phyloP scores from a whole-genome alignment of 306 rosid species.

The Trichosanthes truncata region DNA sequence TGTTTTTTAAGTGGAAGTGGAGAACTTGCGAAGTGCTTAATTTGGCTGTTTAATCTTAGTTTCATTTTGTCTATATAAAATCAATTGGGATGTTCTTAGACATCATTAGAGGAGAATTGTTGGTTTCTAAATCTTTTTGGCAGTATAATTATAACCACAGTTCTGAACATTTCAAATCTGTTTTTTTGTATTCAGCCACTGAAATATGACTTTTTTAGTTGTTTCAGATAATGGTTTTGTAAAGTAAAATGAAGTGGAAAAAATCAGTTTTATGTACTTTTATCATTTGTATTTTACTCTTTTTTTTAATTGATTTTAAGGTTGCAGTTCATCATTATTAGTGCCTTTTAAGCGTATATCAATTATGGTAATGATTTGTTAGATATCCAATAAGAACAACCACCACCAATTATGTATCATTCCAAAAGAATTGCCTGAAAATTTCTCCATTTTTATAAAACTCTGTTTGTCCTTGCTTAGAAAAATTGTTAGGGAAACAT shows the following conservation, averaged over 20 bases:
- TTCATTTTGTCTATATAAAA: not conserved
- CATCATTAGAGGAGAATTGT: too few species aligned
- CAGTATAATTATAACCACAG: too few species aligned
- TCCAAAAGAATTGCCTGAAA: not conserved
- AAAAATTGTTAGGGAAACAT: not conserved
- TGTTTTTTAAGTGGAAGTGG: not conserved
- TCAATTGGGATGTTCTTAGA: not conserved
- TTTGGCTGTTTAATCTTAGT: not conserved
- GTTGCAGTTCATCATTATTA: not conserved
- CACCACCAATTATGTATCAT: not conserved
- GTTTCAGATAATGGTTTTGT: not conserved
- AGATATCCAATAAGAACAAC: not conserved
- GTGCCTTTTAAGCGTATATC: not conserved
- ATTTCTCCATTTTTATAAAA: not conserved
- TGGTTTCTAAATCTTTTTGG: too few species aligned
- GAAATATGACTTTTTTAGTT: not conserved
- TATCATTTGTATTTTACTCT: not conserved
- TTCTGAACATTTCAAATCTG: not conserved
- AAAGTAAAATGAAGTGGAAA: not conserved
- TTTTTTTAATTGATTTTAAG: not conserved
- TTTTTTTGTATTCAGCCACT: not conserved
- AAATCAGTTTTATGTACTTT: not conserved
- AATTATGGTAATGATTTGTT: not conserved
- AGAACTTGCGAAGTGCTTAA: not conserved
- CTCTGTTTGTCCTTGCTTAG: not conserved